A percentile compares a stretch with the other conserved stretches of the same genome.
Evolutionary conservation across 116 monocot species (phyloP).

Genomic region (Cymodocea nodosa): DNA sequence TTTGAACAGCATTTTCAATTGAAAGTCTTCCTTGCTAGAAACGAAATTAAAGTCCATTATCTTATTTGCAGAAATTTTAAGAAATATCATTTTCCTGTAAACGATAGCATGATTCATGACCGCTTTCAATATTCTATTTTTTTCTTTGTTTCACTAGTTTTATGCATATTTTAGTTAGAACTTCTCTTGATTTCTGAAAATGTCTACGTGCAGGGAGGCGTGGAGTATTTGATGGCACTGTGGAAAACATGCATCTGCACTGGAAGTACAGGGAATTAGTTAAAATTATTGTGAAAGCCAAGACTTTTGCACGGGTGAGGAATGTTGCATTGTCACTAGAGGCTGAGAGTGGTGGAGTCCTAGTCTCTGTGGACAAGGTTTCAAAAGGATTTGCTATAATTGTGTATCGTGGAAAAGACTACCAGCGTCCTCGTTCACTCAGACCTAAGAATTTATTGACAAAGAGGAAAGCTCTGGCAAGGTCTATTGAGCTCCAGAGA

Average conservation of each 20-base stretch:
- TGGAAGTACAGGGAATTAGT: constrained; percentile 97
- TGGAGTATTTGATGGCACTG: constrained; percentile 94
- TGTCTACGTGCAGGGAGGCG: constrained; percentile 51
- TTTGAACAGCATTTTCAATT: too few relatives aligned
- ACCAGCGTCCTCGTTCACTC: constrained; percentile 46
- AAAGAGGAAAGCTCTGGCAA: constrained; percentile 88
- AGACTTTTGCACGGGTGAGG: constrained; percentile 57
- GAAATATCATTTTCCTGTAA: not conserved
- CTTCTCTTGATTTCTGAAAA: not conserved
- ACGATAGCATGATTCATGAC: not conserved
- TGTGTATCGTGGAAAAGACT: constrained; percentile 77
- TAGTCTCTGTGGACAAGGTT: constrained; percentile 94
- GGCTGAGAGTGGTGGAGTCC: constrained; percentile 90
- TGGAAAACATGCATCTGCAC: constrained; percentile 99
- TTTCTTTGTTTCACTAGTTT: not conserved
- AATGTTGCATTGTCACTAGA: constrained; percentile 72
- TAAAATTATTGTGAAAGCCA: constrained; percentile 77
- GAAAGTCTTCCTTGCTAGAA: too few relatives aligned
- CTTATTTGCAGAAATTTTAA: not conserved
- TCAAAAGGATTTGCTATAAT: constrained; percentile 87
- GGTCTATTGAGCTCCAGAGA: constrained; percentile 91
- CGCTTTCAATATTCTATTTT: not conserved
- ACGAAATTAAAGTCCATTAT: not conserved
- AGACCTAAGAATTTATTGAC: constrained; percentile 84
- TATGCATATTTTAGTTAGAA: too few relatives aligned